Evolutionary conservation across 1,284 basidiomycete species (phyloP).

Genomic region (Trametes versicolor): DNA sequence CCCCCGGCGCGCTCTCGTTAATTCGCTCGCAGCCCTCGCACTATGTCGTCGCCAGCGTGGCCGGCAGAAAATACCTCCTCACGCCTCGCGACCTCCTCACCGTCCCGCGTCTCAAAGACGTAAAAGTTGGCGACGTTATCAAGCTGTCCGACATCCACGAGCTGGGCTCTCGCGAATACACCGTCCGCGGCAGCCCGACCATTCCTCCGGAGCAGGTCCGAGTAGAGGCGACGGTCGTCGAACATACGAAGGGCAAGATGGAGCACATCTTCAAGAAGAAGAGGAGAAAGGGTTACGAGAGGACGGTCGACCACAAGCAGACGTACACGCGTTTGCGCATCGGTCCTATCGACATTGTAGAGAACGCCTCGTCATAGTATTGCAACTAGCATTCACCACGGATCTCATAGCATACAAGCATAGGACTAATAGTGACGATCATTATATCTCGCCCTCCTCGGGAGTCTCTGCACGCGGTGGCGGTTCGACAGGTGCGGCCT

Average conservation of each 20-base stretch:
- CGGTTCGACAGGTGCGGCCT: constrained; percentile 47
- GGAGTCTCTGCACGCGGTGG: constrained; percentile 67
- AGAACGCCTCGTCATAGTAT: constrained; percentile 40
- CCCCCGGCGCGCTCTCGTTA: constrained; percentile 66
- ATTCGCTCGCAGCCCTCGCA: constrained; percentile 85
- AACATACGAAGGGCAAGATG: constrained; percentile 95
- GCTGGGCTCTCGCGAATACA: constrained; percentile 94
- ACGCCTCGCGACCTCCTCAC: constrained; percentile 92
- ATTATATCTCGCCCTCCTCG: constrained; percentile 84
- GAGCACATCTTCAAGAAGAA: constrained; percentile 96
- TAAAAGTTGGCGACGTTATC: constrained; percentile 87
- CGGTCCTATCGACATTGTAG: constrained; percentile 66
- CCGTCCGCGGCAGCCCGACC: constrained; percentile 79
- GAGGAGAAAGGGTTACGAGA: constrained; percentile 94
- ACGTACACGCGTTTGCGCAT: constrained; percentile 92
- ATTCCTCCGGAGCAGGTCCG: constrained; percentile 70
- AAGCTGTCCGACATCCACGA: constrained; percentile 91
- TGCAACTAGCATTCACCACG: constrained; percentile 19
- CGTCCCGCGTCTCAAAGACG: constrained; percentile 86
- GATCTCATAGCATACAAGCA: constrained; percentile 34
- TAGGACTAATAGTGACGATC: constrained; percentile 40
- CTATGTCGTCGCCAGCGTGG: constrained; percentile 92
- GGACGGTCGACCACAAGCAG: constrained; percentile 89
- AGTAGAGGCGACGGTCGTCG: constrained; percentile 90
- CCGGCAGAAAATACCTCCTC: constrained; percentile 89